These are phyloP conservation scores for Colletotrichum echinochloae DNA, from an alignment of 2,329 filamentous ascomycete species.

Conservation along the genomic window DNA sequence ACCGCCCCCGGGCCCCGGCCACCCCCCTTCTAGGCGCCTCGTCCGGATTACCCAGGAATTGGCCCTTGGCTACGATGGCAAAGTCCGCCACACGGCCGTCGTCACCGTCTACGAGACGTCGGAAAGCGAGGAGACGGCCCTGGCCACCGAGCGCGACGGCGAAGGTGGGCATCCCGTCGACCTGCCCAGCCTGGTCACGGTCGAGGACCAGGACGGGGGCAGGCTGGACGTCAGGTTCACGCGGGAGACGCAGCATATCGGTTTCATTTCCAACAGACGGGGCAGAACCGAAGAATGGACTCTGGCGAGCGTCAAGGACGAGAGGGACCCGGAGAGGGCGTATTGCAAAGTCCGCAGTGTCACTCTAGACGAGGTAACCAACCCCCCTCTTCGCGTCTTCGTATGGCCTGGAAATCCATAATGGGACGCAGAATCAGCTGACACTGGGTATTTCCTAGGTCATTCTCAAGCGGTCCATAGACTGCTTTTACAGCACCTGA, in stretches of 20 bases:
- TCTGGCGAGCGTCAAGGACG: not conserved
- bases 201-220: not conserved
- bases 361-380: not conserved
- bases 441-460: not conserved
- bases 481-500: not conserved
- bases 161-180: slow-evolving; percentile 43
- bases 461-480: not conserved
- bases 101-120: slow-evolving; percentile 5
- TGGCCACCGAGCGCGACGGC: slow-evolving; percentile 45
- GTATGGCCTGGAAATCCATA: accelerated
- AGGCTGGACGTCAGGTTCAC: not conserved
- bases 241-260: not conserved
- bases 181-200: not conserved
- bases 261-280: not conserved
- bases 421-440: not conserved
- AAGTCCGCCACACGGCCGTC: slow-evolving; percentile 5
- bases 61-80: not conserved
- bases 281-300: not conserved
- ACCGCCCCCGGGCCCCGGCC: not conserved
- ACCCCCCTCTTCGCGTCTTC: not conserved
- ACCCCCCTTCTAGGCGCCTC: not conserved
- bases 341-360: slow-evolving; percentile 10
- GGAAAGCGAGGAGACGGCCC: not conserved
- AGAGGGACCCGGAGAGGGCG: slow-evolving; percentile 46
- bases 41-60: slow-evolving; percentile 11